Conservation (phyloP, 495 filamentous ascomycete genomes). For the Ascobolus immersus region DNA sequence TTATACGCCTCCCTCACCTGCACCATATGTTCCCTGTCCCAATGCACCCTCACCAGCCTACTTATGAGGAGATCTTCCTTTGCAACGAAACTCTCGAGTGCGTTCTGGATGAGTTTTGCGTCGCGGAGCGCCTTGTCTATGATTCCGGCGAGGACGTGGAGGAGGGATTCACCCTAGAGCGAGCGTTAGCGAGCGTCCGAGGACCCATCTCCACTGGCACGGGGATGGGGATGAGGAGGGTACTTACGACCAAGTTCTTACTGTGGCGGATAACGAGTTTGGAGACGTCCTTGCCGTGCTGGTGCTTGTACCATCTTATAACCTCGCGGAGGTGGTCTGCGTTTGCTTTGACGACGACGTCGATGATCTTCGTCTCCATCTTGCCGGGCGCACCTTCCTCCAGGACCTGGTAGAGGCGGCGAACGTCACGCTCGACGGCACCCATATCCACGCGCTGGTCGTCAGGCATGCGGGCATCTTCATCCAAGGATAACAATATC, state of each 20-base stretch:
- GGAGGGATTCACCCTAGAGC: slow-evolving; percentile 65
- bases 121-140: slow-evolving; percentile 90
- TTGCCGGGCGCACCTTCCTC: slow-evolving; percentile 46
- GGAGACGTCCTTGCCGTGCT: slow-evolving; percentile 53
- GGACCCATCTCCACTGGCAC: no score
- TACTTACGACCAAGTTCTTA: slow-evolving; percentile 66
- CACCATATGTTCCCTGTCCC: slow-evolving; percentile 54
- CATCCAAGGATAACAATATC: slow-evolving; percentile 61
- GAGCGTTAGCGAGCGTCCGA: slow-evolving; percentile 4
- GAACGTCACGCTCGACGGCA: slow-evolving; percentile 43
- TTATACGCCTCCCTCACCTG: slow-evolving; percentile 44
- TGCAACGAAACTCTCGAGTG: slow-evolving; percentile 31
- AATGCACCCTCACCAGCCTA: slow-evolving; percentile 56
- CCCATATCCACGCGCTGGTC: slow-evolving; percentile 27
- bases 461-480: slow-evolving; percentile 50
- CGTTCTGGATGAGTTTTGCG: slow-evolving; percentile 80
- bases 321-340: slow-evolving; percentile 65
- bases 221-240: slow-evolving; percentile 3
- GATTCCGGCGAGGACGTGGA: slow-evolving; percentile 87
- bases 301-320: slow-evolving; percentile 41
- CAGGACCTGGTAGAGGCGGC: slow-evolving; percentile 34
- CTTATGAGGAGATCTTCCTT: slow-evolving; percentile 64
- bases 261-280: slow-evolving; percentile 69
- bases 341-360: slow-evolving; percentile 52
- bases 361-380: slow-evolving; percentile 75